These are phyloP conservation scores for Lentinus polychrous DNA, from an alignment of 1,284 basidiomycete genomes.

Conservation along the genomic window DNA sequence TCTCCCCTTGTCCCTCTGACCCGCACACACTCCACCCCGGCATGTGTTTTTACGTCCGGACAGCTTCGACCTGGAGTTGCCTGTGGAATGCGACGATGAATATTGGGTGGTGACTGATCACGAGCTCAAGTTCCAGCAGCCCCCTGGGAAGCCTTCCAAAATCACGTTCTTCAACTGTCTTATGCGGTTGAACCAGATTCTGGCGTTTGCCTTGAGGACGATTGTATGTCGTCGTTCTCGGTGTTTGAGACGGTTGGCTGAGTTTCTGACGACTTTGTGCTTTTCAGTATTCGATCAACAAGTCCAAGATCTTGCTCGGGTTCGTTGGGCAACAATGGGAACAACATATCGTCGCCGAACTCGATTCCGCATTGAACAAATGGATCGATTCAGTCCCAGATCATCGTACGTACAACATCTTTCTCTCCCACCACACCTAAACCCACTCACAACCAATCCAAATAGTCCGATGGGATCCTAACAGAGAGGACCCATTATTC, in stretches of 20 bases:
- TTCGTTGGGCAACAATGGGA: constrained; percentile 45
- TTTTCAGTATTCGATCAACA: constrained; percentile 51
- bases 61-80: constrained; percentile 56
- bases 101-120: constrained; percentile 46
- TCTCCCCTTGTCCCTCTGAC: too few relatives aligned
- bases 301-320: constrained; percentile 37
- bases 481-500: constrained; percentile 31
- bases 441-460: constrained; percentile 29
- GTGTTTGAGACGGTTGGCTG: too few relatives aligned
- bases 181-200: constrained; percentile 51
- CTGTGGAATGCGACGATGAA: constrained; percentile 58
- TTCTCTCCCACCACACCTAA: constrained; percentile 17
- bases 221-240: constrained; percentile 36
- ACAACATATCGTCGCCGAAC: constrained; percentile 48
- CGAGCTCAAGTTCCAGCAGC: constrained; percentile 38
- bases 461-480: constrained; percentile 50
- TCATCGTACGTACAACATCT: constrained; percentile 28
- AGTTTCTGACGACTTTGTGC: not conserved
- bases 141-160: constrained; percentile 36
- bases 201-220: constrained; percentile 47
- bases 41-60: too few relatives aligned
- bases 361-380: constrained; percentile 54
- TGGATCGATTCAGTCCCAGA: constrained; percentile 58
- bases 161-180: constrained; percentile 45
- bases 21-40: too few relatives aligned